phyloP scores from a whole-genome alignment of 2,329 filamentous ascomycete genomes.

The Colletotrichum orchidophilum region DNA sequence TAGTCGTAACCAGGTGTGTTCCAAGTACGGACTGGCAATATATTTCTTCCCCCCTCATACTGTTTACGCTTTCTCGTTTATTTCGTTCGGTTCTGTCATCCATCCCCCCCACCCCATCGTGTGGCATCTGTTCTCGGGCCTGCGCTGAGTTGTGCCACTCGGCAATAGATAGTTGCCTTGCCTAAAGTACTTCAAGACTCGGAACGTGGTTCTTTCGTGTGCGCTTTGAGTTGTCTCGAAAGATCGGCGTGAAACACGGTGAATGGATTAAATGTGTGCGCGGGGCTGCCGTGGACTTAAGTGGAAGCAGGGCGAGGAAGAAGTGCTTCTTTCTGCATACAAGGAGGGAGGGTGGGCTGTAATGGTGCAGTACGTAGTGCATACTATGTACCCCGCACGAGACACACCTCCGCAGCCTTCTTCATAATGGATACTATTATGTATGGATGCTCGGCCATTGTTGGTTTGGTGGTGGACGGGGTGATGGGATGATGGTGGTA shows the following conservation, averaged over 20 bases:
- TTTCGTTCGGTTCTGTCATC: background rate
- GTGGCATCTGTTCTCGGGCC: background rate
- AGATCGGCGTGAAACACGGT: constrained; percentile 20
- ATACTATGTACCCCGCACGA: constrained; percentile 23
- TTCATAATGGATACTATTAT: too few species aligned
- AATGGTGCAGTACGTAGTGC: background rate
- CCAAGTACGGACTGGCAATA: background rate
- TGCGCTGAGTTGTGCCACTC: constrained; percentile 1
- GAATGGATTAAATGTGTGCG: constrained; percentile 8
- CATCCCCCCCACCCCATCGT: background rate
- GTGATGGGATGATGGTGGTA: background rate
- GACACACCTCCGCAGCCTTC: constrained; percentile 21
- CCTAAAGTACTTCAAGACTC: background rate
- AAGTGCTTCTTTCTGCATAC: background rate
- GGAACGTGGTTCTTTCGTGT: background rate
- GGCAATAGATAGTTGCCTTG: constrained; percentile 1
- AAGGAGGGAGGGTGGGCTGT: background rate
- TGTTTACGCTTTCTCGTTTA: background rate
- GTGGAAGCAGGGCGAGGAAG: constrained; percentile 30
- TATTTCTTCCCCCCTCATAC: background rate
- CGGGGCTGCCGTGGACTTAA: constrained; percentile 33
- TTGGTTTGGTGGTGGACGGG: constrained; percentile 21
- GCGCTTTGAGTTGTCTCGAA: constrained; percentile 29
- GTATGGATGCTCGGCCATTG: background rate
- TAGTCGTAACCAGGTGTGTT: background rate